phyloP scores from a whole-genome alignment of 305 asterid genomes.

The Solanum hybrid region DNA sequence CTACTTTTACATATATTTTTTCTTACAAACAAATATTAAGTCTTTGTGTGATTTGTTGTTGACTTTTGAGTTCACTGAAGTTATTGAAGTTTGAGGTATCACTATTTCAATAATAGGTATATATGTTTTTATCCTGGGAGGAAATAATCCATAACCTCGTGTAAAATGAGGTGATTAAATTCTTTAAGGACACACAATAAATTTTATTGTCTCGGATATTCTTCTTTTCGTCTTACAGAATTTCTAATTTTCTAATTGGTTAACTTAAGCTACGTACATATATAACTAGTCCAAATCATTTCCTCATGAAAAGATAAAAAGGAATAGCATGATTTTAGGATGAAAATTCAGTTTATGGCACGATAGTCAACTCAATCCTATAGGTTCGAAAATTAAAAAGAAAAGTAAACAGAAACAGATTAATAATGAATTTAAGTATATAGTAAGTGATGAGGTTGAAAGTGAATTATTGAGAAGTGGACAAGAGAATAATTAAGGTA shows the following conservation, averaged over 20 bases:
- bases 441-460: not conserved
- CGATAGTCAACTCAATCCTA: not conserved
- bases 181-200: too few relatives aligned
- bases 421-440: not conserved
- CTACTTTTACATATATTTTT: too few relatives aligned
- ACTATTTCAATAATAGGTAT: too few relatives aligned
- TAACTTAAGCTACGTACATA: too few relatives aligned
- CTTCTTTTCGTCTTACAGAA: not conserved
- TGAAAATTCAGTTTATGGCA: not conserved
- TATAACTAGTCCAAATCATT: not conserved
- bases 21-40: too few relatives aligned
- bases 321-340: not conserved
- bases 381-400: not conserved
- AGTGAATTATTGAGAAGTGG: not conserved
- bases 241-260: not conserved
- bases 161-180: not conserved
- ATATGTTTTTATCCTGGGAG: too few relatives aligned
- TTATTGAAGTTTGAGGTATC: too few relatives aligned
- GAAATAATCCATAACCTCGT: not conserved
- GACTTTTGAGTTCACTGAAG: too few relatives aligned
- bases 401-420: too few relatives aligned
- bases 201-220: not conserved
- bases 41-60: too few relatives aligned
- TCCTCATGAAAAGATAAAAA: not conserved
- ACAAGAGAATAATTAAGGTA: not conserved